Percentiles rank a stretch among this genome's conserved stretches.
phyloP scores from a whole-genome alignment of 805 yeast genomes.

The Starmerella scarabaei region DNA sequence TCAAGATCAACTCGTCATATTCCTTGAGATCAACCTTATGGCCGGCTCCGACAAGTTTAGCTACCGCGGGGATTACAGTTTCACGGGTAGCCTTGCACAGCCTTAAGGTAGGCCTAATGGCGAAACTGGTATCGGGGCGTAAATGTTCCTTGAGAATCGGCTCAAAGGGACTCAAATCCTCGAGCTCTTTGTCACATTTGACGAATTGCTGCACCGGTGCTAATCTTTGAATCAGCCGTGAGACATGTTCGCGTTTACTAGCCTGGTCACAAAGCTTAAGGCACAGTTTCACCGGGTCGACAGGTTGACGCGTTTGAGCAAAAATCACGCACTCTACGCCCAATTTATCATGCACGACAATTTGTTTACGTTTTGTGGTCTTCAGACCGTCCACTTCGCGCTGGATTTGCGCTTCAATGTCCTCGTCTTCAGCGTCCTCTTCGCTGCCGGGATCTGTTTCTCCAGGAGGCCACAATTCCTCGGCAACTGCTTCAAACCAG shows the following conservation, averaged over 20 bases:
- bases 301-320: conserved; percentile 65
- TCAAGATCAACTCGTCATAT: conserved; percentile 63
- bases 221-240: conserved; percentile 52
- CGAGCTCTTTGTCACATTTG: conserved; percentile 42
- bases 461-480: conserved; percentile 17
- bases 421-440: conserved; percentile 30
- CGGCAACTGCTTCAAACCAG: conserved; percentile 30
- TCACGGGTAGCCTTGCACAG: conserved; percentile 58
- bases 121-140: conserved; percentile 48
- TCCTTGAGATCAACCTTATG: conserved; percentile 71
- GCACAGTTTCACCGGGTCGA: conserved; percentile 65
- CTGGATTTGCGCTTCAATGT: conserved; percentile 62
- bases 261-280: conserved; percentile 50
- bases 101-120: conserved; percentile 67
- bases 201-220: conserved; percentile 71
- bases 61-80: conserved; percentile 61
- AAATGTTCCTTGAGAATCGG: conserved; percentile 57
- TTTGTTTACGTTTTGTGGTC: conserved; percentile 23
- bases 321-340: conserved; percentile 49
- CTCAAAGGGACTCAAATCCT: conserved; percentile 47
- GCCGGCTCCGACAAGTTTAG: conserved; percentile 55
- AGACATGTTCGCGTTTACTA: conserved; percentile 30
- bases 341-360: conserved; percentile 20
- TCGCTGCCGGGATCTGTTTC: conserved; percentile 26
- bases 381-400: conserved; percentile 51